These are phyloP conservation scores for Russula abietina DNA, from an alignment of 768 basidiomycete species.

Conservation along the genomic window DNA sequence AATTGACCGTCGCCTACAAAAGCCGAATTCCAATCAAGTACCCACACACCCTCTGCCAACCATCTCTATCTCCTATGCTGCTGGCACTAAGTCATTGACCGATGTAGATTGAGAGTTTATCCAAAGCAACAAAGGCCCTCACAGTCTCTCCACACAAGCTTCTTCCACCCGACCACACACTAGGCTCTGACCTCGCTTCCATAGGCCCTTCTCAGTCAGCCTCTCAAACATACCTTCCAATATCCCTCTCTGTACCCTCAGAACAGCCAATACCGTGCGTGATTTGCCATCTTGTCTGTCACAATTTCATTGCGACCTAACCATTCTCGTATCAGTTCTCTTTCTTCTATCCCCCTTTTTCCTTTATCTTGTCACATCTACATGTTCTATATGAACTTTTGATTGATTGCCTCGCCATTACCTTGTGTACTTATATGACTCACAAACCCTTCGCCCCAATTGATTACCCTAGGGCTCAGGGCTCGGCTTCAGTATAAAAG, in stretches of 20 bases:
- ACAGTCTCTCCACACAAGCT: conserved; percentile 16
- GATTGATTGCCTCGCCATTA: no score
- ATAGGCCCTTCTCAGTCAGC: conserved; percentile 73
- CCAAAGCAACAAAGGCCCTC: no score
- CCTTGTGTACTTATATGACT: no score
- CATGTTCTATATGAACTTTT: no score
- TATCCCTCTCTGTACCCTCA: conserved; percentile 13
- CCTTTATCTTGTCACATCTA: no score
- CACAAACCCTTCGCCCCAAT: no score
- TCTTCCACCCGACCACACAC: conserved; percentile 9
- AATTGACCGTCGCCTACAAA: conserved; percentile 29
- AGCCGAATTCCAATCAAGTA: conserved; percentile 26
- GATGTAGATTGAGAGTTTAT: no score
- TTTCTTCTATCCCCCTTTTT: no score
- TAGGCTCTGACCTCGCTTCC: conserved; percentile 51
- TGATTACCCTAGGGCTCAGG: no score
- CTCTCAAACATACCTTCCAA: conserved; percentile 45
- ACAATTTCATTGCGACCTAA: no score
- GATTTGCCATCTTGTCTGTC: not conserved
- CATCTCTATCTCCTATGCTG: conserved; percentile 91
- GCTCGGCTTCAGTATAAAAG: no score
- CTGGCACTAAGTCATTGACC: conserved; percentile 75
- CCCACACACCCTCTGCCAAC: conserved; percentile 63
- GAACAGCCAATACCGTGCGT: conserved; percentile 17
- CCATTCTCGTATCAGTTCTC: no score